Base-by-base conservation (phyloP, 2,329 filamentous ascomycete genomes). In the Trichoderma hamatum region DNA sequence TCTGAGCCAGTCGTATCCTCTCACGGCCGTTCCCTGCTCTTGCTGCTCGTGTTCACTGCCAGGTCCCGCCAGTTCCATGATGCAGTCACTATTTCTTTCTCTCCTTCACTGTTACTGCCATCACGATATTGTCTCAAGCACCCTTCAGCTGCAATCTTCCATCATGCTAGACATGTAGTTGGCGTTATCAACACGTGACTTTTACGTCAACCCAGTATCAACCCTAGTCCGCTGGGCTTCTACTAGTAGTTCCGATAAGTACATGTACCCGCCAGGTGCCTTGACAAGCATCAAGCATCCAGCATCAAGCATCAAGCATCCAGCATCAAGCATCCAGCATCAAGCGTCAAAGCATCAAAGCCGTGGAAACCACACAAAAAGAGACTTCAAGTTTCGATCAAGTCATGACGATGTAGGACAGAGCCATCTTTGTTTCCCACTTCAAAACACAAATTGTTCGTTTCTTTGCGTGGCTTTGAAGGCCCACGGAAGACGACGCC, bases 101-200 rank as follows among this genome's bases (percentile, higher is more conserved):
- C 24, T 16, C 21, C 19, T 54, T 54, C 26, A 54, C 26, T 54
- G 24, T 16, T 16, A 28, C 26, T 28, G 24, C 28, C 43, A 49
- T 11, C 43, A 1, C 21, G 10, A 49, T 24, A 5, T 24, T 21
- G 13, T 24, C 46, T 24, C 11, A 10, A 49, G 19, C 46, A 13
- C 46, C 11, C 46, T 49, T 49, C 11, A 49, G 46, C 11, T 49
- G 11, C 46, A 49, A 24, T 49, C 46, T 21, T 24, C 9, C 46
- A 13, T 46, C 46, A 4, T 49, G 21, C n/a, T 49, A 28, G 24
- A 55, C 32, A n/a, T 39, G 34, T 43, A 24, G 32, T 43, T 32
- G 24, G 34, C 3, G 19, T 13, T 65, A 55, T 65, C 51, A 32
- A 6, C 62, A 65, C 62, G 62, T 65, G 62, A 65, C 62, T 55